phyloP scores from a whole-genome alignment of 2,329 filamentous ascomycete species.

The Pseudocercospora fijiensis region DNA sequence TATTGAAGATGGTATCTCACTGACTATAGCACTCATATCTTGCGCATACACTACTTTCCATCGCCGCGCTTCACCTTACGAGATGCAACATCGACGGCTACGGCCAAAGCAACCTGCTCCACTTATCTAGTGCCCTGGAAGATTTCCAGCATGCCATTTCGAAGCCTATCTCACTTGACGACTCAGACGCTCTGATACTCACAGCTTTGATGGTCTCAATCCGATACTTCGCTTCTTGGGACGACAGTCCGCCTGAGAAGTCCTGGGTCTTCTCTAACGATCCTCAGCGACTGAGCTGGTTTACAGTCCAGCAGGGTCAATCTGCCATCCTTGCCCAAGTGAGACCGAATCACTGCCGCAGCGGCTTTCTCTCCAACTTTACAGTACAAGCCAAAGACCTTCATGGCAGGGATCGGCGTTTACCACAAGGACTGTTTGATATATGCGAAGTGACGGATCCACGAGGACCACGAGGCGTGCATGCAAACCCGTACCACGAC shows the following conservation, averaged over 20 bases:
- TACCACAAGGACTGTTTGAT: constrained; percentile 12
- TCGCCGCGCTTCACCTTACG: constrained; percentile 15
- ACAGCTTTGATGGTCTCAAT: constrained; percentile 19
- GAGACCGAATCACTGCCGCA: constrained; percentile 16
- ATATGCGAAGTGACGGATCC: constrained; percentile 17
- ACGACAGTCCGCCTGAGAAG: not conserved
- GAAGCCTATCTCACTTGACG: constrained; percentile 13
- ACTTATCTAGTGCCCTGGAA: constrained; percentile 13
- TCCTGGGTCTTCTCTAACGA: constrained; percentile 15
- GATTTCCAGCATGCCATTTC: constrained; percentile 17
- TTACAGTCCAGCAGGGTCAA: constrained; percentile 19
- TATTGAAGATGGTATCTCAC: not conserved
- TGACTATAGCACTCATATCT: constrained; percentile 13
- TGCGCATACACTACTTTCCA: constrained; percentile 14
- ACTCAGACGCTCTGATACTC: constrained; percentile 17
- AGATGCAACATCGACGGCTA: constrained; percentile 5
- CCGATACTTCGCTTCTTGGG: constrained; percentile 6
- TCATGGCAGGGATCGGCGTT: not conserved
- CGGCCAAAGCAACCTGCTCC: constrained; percentile 11
- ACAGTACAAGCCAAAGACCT: constrained; percentile 1
- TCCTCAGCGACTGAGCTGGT: constrained; percentile 15
- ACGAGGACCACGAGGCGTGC: constrained; percentile 13
- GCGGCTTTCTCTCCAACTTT: constrained; percentile 16
- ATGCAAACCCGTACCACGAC: constrained; percentile 22
- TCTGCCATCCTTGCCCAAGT: constrained; percentile 14